Base-by-base conservation (phyloP, 352 stramenopile genomes). In the Pythium folliculosum region DNA sequence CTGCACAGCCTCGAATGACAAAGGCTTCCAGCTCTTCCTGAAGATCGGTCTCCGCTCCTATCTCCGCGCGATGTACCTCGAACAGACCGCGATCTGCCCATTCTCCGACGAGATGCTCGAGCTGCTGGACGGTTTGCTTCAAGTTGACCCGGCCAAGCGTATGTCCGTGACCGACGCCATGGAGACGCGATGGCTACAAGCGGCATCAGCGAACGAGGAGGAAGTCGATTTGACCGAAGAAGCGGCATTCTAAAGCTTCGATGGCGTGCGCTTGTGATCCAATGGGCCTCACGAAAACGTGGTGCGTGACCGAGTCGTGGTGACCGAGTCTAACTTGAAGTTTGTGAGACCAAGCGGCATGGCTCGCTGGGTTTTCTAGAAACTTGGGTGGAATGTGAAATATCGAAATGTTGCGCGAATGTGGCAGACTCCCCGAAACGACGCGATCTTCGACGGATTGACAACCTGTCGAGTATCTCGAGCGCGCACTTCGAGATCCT, bases 61-160 rank as follows among this genome's bases (percentile, higher is more conserved):
- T 55, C 52, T 89, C 50, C 82, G 82, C 48, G 73, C 76, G 8
- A 88, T 89, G 77, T 88, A 88, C 69, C 65, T 89, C 7, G 81
- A 89, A 47, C 81, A 89, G 53, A 82, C 72, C 4, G 78, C 78
- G 14, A 73, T 89, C 14, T 88, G 77, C 51, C 76, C 75, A 22
- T 63, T 89, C n/a, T 81, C 78, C 1, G 81, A 84, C 10, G 78
- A 81, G 5, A 70, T 90, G 45, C 58, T 97, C 16, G 78, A 85
- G 40, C 71, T 98, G 12, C 70, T 95, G 4, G 88, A 97, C 51
- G 86, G 89, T 0, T 74, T 98, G 44, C 73, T 98, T 5, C 80
- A 90, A 23, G 72, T 96, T 10, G 85, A 98, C 69, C 91, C 94
- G 0, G 75, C 69, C 8, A 79, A 92, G 43, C 79, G 94, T 6